A percentile compares a stretch with the other conserved stretches of the same genome.
These are phyloP conservation scores for Melocanna baccifera DNA, from an alignment of 176 grass and related monocot species.

Conservation along the genomic window DNA sequence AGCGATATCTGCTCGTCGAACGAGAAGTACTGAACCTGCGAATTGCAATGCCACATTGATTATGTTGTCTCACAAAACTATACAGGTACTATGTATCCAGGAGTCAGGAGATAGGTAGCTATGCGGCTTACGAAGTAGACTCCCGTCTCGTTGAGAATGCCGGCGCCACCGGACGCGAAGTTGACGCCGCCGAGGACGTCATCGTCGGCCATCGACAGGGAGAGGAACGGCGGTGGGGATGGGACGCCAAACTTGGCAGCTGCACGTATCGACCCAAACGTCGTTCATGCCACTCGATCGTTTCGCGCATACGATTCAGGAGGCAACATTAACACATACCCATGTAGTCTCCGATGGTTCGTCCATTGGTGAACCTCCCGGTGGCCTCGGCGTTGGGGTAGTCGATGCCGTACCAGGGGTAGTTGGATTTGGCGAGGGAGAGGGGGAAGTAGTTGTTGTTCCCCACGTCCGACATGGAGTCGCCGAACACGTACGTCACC, in stretches of 20 bases:
- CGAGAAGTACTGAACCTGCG: constrained; percentile 82
- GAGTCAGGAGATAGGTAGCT: neutral
- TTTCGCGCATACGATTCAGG: neutral
- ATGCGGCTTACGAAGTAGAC: constrained; percentile 67
- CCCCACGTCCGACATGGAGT: constrained; percentile 91
- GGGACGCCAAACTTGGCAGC: constrained; percentile 71
- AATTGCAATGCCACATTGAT: neutral
- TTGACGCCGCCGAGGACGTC: constrained; percentile 68
- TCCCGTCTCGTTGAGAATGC: constrained; percentile 95
- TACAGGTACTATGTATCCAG: neutral
- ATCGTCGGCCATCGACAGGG: constrained; percentile 52
- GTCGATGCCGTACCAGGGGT: constrained; percentile 97
- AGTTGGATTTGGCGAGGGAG: constrained; percentile 79
- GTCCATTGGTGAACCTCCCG: constrained; percentile 87
- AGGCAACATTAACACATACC: constrained; percentile 29
- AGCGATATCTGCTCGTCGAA: constrained; percentile 80
- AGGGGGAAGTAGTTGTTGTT: constrained; percentile 88
- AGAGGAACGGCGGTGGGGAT: constrained; percentile 66
- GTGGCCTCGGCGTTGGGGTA: constrained; percentile 58
- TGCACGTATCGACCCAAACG: constrained; percentile 22
- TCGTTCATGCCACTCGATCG: neutral
- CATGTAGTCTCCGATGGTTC: constrained; percentile 92
- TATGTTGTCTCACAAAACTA: neutral
- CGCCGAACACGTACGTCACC: constrained; percentile 76
- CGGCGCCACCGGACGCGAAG: constrained; percentile 85